Base-by-base conservation (phyloP, 495 filamentous ascomycete species). In the Talaromyces adpressus region DNA sequence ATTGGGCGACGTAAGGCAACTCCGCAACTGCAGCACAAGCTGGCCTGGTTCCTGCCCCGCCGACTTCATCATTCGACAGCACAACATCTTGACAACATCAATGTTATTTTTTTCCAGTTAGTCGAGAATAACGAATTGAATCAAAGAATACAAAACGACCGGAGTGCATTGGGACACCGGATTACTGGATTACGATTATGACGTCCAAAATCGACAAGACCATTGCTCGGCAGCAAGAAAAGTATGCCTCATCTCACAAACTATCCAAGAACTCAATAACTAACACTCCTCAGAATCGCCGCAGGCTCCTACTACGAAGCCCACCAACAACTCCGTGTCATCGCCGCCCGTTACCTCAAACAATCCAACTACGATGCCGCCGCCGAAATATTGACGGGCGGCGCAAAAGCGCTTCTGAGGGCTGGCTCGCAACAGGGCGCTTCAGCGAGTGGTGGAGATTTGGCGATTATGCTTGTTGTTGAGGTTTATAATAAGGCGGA, bases 281-380 rank as follows among this genome's bases (percentile, higher is more conserved):
- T 36, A 8, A 56, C 54, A 61, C 23, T 27, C 12, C 62, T 64
- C 76, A 95, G 93, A 72, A 97, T 97, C 74, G 82, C 87, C 65
- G 92, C 94, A 75, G 95, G 94, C 64, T 85, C 91, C 68, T 97
- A 85, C 80, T 98, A 98, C 78, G 94, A 98, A 83, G 94, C 94
- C 60, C 92, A 96, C 74, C 94, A 98, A 74, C 95, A 98, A 79
- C 88, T 96, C 63, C 90, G 94, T 39, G 91, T 96, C 32, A 91
- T 98, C 67, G 91, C 92, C 36, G 89, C 90, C 56, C 91, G 94
- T 30, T 97, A 99, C 73, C 84, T 91, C 68, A 97, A 97, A 75
- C 80, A 87, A 27, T 77, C 81, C 47, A 92, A 94, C 83, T 97
- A 87, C 79, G 74, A 82, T 71, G 86, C 91, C 4, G 95, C 94